These are phyloP conservation scores for Glycyrrhiza uralensis DNA, from an alignment of 306 rosid species.

Conservation along the genomic window DNA sequence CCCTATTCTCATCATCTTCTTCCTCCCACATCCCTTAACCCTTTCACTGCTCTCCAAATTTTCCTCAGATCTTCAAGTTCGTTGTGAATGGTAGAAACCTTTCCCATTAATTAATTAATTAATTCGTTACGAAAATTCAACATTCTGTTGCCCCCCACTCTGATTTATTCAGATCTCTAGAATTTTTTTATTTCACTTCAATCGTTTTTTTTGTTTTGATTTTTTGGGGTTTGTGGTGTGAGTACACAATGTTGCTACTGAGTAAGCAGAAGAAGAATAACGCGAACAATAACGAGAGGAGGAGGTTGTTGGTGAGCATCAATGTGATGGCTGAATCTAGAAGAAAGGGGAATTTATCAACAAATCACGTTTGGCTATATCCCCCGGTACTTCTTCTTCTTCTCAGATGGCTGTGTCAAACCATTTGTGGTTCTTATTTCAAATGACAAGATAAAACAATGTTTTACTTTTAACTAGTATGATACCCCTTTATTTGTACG, in stretches of 20 bases:
- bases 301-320: conserved; percentile 73
- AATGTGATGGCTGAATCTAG: conserved; percentile 79
- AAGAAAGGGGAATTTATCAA: too few species aligned
- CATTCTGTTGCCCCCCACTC: too few species aligned
- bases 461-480: too few species aligned
- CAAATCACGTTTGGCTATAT: too few species aligned
- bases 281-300: conserved; percentile 44
- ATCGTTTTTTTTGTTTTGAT: not conserved
- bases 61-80: not conserved
- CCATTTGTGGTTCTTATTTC: too few species aligned
- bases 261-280: conserved; percentile 75
- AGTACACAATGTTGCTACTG: conserved; percentile 56
- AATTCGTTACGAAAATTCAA: not conserved
- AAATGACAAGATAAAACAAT: too few species aligned
- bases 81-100: conserved; percentile 95
- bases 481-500: too few species aligned
- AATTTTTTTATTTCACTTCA: not conserved
- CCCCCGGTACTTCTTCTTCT: too few species aligned
- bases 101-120: too few species aligned
- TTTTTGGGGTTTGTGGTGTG: not conserved
- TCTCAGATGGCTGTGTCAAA: too few species aligned
- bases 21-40: not conserved
- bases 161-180: not conserved
- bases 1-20: not conserved
- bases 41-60: not conserved